phyloP scores from a whole-genome alignment of 345 rosid species.

The Populus nigra region DNA sequence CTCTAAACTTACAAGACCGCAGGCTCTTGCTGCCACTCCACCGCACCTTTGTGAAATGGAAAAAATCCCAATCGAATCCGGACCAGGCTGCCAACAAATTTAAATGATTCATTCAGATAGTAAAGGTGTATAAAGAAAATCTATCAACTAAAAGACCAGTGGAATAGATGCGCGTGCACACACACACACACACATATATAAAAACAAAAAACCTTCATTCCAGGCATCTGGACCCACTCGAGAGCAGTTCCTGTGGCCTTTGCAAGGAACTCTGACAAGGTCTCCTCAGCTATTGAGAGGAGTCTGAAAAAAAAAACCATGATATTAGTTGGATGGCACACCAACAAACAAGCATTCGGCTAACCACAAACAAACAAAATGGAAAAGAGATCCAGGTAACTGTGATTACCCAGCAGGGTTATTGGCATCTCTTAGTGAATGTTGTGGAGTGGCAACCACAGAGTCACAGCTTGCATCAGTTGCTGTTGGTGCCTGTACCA shows the following conservation, averaged over 20 bases:
- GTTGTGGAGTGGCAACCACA: constrained; percentile 92
- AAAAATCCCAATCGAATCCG: constrained; percentile 99
- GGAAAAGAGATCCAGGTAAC: not conserved
- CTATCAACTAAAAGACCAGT: not conserved
- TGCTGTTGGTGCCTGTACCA: constrained; percentile 58
- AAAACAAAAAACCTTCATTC: constrained; percentile 82
- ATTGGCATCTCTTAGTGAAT: constrained; percentile 86
- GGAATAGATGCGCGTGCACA: not conserved
- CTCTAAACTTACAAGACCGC: constrained; percentile 98
- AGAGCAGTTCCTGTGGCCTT: constrained; percentile 99
- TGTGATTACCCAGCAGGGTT: constrained; percentile 91
- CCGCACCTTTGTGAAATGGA: constrained; percentile 98
- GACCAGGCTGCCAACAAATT: constrained; percentile 83
- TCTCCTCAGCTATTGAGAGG: constrained; percentile 99
- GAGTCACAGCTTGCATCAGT: constrained; percentile 96
- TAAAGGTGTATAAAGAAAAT: not conserved
- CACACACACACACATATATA: not conserved
- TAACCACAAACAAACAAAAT: not conserved
- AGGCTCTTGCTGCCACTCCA: constrained; percentile 99
- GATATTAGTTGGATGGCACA: not conserved
- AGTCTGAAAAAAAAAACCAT: constrained; percentile 48
- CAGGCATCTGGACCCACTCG: constrained; percentile 99
- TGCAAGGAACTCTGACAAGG: constrained; percentile 99
- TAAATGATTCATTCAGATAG: not conserved
- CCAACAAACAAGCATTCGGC: not conserved